Base-by-base conservation (phyloP, 2,329 filamentous ascomycete species). In the Myriosclerotinia curreyana region DNA sequence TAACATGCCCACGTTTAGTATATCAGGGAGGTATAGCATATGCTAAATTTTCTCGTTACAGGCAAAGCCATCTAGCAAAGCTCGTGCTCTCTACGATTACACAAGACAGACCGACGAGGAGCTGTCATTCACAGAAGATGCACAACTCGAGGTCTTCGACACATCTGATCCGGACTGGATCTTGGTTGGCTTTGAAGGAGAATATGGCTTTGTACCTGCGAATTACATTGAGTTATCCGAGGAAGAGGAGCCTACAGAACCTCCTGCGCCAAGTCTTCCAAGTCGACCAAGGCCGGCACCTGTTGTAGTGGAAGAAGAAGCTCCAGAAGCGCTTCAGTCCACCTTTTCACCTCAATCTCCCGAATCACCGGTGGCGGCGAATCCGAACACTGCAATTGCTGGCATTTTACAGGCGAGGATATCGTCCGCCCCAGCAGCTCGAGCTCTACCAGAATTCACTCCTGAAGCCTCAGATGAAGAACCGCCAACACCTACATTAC, bases 41-140 rank as follows among this genome's bases (percentile, higher is more conserved):
- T 52, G 34, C 63, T 71, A 58, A 73, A 50, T 62, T 36, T n/a
- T 53, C 42, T 54, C 34, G 34, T 40, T 46, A 65, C 70, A 91
- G 87, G 88, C 88, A 65, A 79, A 83, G 71, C 84, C 90, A 31
- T 77, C 85, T 67, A 80, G 85, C 67, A 83, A 88, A 70, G 95
- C 94, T 58, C 92, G 89, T 76, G 91, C 95, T n/a, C 84, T 98
- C n/a, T 99, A 94, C 80, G 95, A 99, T 76, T 99, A 99, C 76
- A 91, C 91, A 59, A 86, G 94, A 71, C 95, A 99, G 79, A 99
- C 95, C 31, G 95, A 99, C 74, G 95, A 99, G 77, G 95, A 99
- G 78, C 82, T 99, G 12, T 98, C 94, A 31, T 98, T 99, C 75
- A 85, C 91, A 56, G 95, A 99, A 79, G 93, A 96, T 74, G 87